Evolutionary conservation across 805 yeast genomes (phyloP).

Genomic region (Grigorovia humatica): DNA sequence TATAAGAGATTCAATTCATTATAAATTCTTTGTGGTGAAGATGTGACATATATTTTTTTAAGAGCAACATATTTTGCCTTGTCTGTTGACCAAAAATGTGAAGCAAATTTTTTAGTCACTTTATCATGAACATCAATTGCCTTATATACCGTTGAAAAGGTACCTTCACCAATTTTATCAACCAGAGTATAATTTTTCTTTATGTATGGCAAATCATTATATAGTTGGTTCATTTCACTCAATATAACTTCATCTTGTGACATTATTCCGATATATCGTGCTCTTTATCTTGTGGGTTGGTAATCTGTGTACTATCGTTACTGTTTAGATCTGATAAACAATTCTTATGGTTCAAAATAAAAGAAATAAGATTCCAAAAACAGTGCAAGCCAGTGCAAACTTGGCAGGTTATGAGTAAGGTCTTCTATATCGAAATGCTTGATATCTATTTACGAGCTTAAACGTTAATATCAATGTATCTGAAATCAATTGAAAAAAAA

Average conservation of each 20-base stretch:
- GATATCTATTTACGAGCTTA: neutral
- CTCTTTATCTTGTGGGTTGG: too few relatives aligned
- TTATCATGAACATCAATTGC: conserved; percentile 36
- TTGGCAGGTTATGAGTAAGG: too few relatives aligned
- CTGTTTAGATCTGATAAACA: too few relatives aligned
- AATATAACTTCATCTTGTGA: neutral
- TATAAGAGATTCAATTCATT: conserved; percentile 78
- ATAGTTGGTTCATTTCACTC: conserved; percentile 48
- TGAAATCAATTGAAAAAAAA: neutral
- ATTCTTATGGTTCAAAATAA: too few relatives aligned
- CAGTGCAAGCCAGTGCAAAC: too few relatives aligned
- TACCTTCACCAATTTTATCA: conserved; percentile 68
- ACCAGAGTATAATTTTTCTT: conserved; percentile 31
- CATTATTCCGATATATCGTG: neutral
- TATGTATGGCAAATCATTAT: conserved; percentile 44
- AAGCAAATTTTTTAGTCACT: conserved; percentile 16
- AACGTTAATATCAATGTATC: neutral
- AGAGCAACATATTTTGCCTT: conserved; percentile 57
- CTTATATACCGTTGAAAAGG: conserved; percentile 65
- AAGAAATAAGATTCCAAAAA: too few relatives aligned
- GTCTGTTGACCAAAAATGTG: conserved; percentile 29
- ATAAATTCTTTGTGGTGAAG: conserved; percentile 83
- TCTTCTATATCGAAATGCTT: too few relatives aligned
- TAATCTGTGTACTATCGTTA: too few relatives aligned
- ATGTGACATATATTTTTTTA: conserved; percentile 88